Evolutionary conservation across 2,329 filamentous ascomycete species (phyloP).

Genomic region (Aspergillus aculeatus): DNA sequence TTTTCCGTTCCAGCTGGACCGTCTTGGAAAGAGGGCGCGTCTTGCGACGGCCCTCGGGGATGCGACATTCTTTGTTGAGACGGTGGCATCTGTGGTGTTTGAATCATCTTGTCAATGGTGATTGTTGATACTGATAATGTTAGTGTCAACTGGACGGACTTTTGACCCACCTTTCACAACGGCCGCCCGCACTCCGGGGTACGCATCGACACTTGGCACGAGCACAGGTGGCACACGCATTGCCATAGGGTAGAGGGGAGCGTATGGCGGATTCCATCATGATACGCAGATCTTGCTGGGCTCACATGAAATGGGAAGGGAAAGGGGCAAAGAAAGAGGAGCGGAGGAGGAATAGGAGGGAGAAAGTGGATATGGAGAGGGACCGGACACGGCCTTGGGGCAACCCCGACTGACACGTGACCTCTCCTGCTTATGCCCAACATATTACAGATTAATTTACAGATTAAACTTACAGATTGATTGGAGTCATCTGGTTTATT

Average conservation of each 20-base stretch:
- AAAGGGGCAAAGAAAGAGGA: neutral
- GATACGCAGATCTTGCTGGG: neutral
- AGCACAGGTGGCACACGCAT: conserved; percentile 42
- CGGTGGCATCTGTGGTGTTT: conserved; percentile 36
- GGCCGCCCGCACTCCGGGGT: conserved; percentile 23
- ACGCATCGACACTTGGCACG: conserved; percentile 48
- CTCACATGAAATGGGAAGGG: too few relatives aligned
- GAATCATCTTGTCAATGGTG: neutral
- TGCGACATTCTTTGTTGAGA: conserved; percentile 39
- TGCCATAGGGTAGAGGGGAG: conserved; percentile 29
- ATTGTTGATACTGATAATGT: neutral
- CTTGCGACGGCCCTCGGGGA: conserved; percentile 32
- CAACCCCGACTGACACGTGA: neutral
- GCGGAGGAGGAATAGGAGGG: neutral
- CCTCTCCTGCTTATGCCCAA: neutral
- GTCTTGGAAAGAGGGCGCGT: conserved; percentile 10
- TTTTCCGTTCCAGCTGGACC: conserved; percentile 17
- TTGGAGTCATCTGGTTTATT: too few relatives aligned
- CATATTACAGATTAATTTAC: too few relatives aligned
- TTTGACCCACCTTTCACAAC: conserved; percentile 17
- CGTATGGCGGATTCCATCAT: neutral
- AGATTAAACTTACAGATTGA: too few relatives aligned
- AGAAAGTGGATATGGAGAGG: neutral
- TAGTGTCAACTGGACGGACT: neutral
- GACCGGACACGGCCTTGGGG: neutral